These are phyloP conservation scores for Cladorrhinum samala DNA, from an alignment of 495 filamentous ascomycete genomes.

Conservation along the genomic window DNA sequence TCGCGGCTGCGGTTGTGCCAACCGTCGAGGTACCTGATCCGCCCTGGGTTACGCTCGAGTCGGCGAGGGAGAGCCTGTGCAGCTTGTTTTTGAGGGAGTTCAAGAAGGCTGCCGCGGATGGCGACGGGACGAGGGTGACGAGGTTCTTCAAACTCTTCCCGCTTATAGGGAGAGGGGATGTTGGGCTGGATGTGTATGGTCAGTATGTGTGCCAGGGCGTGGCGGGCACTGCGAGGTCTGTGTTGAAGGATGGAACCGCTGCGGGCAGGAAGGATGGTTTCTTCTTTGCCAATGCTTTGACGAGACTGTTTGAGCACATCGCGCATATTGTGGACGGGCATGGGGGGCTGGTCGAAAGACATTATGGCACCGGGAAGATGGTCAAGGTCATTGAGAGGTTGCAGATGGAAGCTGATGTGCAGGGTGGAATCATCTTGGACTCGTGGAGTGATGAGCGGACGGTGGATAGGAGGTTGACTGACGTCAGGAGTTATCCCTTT, in stretches of 20 bases:
- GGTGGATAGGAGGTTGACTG: slow-evolving; percentile 79
- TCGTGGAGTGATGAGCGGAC: slow-evolving; percentile 87
- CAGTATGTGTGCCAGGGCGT: slow-evolving; percentile 93
- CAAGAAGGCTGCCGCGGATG: slow-evolving; percentile 79
- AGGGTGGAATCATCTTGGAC: slow-evolving; percentile 94
- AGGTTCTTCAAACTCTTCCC: slow-evolving; percentile 98
- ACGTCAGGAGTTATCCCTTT: slow-evolving; percentile 94
- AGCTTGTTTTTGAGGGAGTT: slow-evolving; percentile 89
- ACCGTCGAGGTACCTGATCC: slow-evolving; percentile 92
- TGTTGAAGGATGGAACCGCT: slow-evolving; percentile 54
- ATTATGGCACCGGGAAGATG: slow-evolving; percentile 91
- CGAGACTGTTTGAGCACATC: slow-evolving; percentile 93
- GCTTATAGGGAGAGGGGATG: slow-evolving; percentile 81
- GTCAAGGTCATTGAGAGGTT: slow-evolving; percentile 89
- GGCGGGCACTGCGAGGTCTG: slow-evolving; percentile 70
- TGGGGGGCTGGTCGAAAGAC: slow-evolving; percentile 79
- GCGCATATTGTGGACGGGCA: slow-evolving; percentile 93
- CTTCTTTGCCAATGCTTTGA: slow-evolving; percentile 88
- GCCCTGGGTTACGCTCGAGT: slow-evolving; percentile 79
- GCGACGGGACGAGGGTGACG: slow-evolving; percentile 80
- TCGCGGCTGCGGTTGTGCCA: slow-evolving; percentile 88
- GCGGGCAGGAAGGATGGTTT: slow-evolving; percentile 59
- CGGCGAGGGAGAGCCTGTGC: slow-evolving; percentile 80
- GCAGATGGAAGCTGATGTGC: slow-evolving; percentile 90
- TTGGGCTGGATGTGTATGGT: slow-evolving; percentile 90